These are phyloP conservation scores for Camellia sinensis DNA, from an alignment of 148 eudicot species.

Conservation along the genomic window DNA sequence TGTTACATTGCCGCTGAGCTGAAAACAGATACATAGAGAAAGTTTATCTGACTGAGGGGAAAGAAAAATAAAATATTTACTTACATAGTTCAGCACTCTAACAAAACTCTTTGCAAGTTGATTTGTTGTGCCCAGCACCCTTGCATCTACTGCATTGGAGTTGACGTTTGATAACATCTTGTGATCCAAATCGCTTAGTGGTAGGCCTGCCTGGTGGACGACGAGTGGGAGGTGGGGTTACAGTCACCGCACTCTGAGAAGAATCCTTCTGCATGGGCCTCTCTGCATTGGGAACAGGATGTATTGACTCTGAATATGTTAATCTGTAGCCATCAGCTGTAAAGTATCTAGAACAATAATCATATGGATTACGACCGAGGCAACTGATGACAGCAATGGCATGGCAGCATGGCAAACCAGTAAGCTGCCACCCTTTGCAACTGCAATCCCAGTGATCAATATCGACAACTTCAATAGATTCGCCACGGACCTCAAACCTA, in stretches of 20 bases:
- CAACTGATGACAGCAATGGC: conserved; percentile 67
- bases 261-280: conserved; percentile 37
- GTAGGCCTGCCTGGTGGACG: conserved; percentile 89
- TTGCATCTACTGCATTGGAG: conserved; percentile 89
- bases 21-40: background rate
- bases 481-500: conserved; percentile 80
- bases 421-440: conserved; percentile 80
- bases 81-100: conserved; percentile 31
- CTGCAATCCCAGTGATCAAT: conserved; percentile 69
- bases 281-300: conserved; percentile 51
- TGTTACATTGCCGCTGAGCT: background rate
- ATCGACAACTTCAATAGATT: conserved; percentile 65
- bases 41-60: background rate
- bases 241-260: conserved; percentile 47
- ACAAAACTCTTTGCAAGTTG: conserved; percentile 59
- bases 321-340: conserved; percentile 56
- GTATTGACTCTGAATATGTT: conserved; percentile 64
- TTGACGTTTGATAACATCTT: conserved; percentile 64
- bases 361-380: conserved; percentile 50
- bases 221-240: conserved; percentile 89
- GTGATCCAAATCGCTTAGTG: conserved; percentile 50
- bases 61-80: conserved; percentile 1
- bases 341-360: conserved; percentile 66
- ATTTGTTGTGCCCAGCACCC: conserved; percentile 85
- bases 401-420: conserved; percentile 91